Evolutionary conservation across 1,284 basidiomycete genomes (phyloP).

Genomic region (Apiotrichum akiyoshidainum): DNA sequence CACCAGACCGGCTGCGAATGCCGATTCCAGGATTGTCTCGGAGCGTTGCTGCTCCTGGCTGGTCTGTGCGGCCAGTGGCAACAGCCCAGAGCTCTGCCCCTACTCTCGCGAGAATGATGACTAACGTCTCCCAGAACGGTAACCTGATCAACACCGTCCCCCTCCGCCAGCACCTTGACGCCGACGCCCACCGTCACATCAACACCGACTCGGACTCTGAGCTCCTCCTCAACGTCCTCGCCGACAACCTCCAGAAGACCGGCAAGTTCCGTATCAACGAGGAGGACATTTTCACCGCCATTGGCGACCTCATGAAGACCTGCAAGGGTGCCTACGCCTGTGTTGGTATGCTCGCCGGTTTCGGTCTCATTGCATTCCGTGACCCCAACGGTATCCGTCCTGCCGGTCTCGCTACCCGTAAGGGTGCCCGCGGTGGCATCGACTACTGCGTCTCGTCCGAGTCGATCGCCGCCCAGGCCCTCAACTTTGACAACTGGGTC

Average conservation of each 20-base stretch:
- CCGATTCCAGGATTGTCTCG: too few relatives aligned
- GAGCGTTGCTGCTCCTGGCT: too few relatives aligned
- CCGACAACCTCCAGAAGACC: conserved; percentile 95
- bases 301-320: conserved; percentile 82
- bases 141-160: conserved; percentile 92
- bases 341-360: conserved; percentile 96
- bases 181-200: conserved; percentile 95
- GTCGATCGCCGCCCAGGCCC: conserved; percentile 91
- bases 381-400: conserved; percentile 99
- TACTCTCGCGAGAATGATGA: too few relatives aligned
- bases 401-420: conserved; percentile 71
- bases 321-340: conserved; percentile 94
- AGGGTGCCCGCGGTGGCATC: conserved; percentile 54
- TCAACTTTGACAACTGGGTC: conserved; percentile 86
- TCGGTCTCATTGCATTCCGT: conserved; percentile 96
- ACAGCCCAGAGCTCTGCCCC: neutral
- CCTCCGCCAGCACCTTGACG: conserved; percentile 88
- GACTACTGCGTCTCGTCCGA: conserved; percentile 95
- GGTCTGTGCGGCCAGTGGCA: too few relatives aligned
- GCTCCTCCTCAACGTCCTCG: conserved; percentile 93
- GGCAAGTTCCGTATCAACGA: conserved; percentile 99
- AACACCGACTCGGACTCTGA: conserved; percentile 99
- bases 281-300: conserved; percentile 96
- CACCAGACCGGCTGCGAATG: too few relatives aligned
- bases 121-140: conserved; percentile 68